A percentile compares a stretch with the other conserved stretches of the same genome.
phyloP scores from a whole-genome alignment of 345 rosid species.

The Barbarea vulgaris region DNA sequence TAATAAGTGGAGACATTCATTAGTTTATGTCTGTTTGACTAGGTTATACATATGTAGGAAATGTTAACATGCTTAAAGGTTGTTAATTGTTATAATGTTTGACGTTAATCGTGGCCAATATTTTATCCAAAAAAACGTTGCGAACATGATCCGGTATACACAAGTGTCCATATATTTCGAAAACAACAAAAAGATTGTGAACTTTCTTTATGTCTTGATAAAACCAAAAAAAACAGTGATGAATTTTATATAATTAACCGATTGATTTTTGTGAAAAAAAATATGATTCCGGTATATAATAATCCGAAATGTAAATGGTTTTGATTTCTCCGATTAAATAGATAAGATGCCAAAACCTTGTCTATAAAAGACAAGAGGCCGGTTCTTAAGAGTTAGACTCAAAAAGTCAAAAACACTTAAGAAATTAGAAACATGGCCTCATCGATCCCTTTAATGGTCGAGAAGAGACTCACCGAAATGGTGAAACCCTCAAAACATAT shows the following conservation, averaged over 20 bases:
- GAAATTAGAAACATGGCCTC: conserved; percentile 13
- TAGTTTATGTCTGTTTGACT: neutral
- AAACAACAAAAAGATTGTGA: too few relatives aligned
- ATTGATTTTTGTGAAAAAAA: neutral
- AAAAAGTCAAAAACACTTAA: neutral
- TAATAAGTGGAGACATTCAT: too few relatives aligned
- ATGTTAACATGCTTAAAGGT: neutral
- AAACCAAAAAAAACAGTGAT: too few relatives aligned
- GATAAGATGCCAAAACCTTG: neutral
- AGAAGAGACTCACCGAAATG: conserved; percentile 27
- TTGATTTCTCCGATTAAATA: too few relatives aligned
- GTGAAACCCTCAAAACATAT: conserved; percentile 52
- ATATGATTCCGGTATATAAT: neutral
- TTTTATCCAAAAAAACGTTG: too few relatives aligned
- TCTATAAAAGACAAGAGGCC: neutral
- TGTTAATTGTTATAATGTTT: neutral
- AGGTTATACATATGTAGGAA: too few relatives aligned
- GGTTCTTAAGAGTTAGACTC: neutral
- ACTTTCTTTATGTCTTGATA: too few relatives aligned
- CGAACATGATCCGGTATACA: neutral
- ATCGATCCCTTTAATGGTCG: conserved; percentile 27
- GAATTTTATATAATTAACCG: too few relatives aligned
- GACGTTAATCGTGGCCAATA: neutral
- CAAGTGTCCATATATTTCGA: too few relatives aligned
- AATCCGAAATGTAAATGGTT: too few relatives aligned